Percentiles rank a stretch among this genome's conserved stretches.
Conservation (phyloP, 2,329 filamentous ascomycete species). For the Alternaria panax region DNA sequence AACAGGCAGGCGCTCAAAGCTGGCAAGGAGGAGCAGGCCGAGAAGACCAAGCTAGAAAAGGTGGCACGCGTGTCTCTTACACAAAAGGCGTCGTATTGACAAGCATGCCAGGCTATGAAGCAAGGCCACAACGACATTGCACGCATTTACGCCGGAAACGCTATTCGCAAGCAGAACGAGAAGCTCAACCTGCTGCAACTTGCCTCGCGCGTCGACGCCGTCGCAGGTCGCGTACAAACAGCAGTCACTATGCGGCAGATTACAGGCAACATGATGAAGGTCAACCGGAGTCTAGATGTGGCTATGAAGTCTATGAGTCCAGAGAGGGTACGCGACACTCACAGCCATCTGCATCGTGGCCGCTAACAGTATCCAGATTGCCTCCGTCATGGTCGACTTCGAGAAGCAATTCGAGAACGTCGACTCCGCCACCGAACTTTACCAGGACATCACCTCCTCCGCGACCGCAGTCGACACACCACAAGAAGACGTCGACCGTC, state of each 20-base stretch:
- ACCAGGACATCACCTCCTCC: conserved; percentile 83
- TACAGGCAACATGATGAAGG: conserved; percentile 68
- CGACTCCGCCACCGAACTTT: conserved; percentile 68
- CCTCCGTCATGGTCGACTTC: conserved; percentile 71
- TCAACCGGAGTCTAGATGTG: conserved; percentile 67
- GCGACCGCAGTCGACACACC: conserved; percentile 77
- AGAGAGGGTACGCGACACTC: conserved; percentile 59
- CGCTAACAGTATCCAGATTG: conserved; percentile 58
- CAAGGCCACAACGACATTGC: conserved; percentile 67
- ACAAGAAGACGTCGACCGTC: conserved; percentile 84
- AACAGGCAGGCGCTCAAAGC: conserved; percentile 69
- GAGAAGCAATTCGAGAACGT: conserved; percentile 64
- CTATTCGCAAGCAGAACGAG: conserved; percentile 69
- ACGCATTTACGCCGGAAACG: conserved; percentile 69
- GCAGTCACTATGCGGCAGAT: conserved; percentile 69
- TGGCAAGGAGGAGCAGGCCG: conserved; percentile 66
- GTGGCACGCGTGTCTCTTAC: conserved; percentile 35
- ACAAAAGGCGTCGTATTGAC: background rate
- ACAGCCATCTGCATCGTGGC: background rate
- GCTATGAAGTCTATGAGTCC: conserved; percentile 71
- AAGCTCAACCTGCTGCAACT: conserved; percentile 66
- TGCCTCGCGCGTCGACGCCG: conserved; percentile 66
- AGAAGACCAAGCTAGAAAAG: conserved; percentile 70
- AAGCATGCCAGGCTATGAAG: conserved; percentile 61
- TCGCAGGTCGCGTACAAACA: conserved; percentile 67